phyloP scores from a whole-genome alignment of 176 grass and related monocot species.

The Raddia distichophylla region DNA sequence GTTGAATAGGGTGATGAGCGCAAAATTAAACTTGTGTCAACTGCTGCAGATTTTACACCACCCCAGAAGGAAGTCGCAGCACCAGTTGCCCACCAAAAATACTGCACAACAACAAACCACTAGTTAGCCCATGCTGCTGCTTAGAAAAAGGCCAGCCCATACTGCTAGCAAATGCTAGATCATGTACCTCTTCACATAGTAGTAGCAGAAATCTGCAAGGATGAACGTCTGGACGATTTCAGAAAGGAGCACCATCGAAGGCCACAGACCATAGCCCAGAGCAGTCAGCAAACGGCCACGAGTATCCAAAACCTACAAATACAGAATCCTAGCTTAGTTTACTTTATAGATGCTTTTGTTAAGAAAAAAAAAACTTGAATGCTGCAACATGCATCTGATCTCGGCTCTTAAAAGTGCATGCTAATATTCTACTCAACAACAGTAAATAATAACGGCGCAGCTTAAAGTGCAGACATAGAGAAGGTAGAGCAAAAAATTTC shows the following conservation, averaged over 20 bases:
- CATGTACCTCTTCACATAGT: constrained; percentile 89
- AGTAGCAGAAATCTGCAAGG: constrained; percentile 99
- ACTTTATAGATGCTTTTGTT: neutral
- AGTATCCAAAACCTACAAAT: constrained; percentile 85
- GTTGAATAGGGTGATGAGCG: constrained; percentile 6
- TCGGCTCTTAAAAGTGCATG: neutral
- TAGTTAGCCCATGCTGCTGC: neutral
- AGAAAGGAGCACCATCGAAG: constrained; percentile 86
- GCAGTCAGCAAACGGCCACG: constrained; percentile 85
- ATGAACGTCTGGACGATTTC: constrained; percentile 98
- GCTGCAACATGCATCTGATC: neutral
- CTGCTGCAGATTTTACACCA: constrained; percentile 57
- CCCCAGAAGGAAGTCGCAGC: constrained; percentile 89
- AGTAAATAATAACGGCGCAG: neutral
- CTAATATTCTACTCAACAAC: neutral
- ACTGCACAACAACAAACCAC: constrained; percentile 38
- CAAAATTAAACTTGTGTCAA: constrained; percentile 15
- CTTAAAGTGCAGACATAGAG: neutral
- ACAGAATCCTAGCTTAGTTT: neutral
- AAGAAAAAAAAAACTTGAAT: neutral
- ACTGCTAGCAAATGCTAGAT: neutral
- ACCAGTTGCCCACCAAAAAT: constrained; percentile 85
- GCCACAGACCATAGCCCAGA: constrained; percentile 89
- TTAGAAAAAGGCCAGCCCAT: too few species aligned
- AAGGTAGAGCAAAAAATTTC: neutral